Conservation (phyloP, 352 stramenopile species). For the Globisporangium abappressorium region DNA sequence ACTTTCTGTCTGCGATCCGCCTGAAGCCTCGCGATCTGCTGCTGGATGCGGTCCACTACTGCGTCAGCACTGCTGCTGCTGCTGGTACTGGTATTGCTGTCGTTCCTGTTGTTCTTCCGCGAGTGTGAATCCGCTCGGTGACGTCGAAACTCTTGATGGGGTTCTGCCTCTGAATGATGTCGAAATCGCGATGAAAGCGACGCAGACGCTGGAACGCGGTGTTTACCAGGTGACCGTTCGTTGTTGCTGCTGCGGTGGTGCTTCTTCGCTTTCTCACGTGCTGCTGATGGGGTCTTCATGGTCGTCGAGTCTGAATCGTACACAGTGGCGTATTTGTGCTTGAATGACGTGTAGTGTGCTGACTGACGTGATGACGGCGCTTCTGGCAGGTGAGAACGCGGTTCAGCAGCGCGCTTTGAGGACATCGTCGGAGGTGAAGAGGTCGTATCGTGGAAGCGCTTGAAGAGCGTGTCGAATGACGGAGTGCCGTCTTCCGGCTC, state of each 20-base stretch:
- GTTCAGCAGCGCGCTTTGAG: neutral
- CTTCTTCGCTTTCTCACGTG: too few species aligned
- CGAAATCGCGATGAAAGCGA: too few species aligned
- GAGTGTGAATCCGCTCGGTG: neutral
- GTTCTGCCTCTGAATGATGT: too few species aligned
- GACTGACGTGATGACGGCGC: neutral
- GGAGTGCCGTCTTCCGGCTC: neutral
- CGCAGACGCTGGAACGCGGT: too few species aligned
- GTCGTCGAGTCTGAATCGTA: too few species aligned
- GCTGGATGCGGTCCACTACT: neutral
- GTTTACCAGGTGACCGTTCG: too few species aligned
- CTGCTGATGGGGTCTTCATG: too few species aligned
- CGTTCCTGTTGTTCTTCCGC: neutral
- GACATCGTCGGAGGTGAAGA: neutral
- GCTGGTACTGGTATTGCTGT: too few species aligned
- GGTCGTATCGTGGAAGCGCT: neutral
- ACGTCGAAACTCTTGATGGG: too few species aligned
- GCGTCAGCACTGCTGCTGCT: neutral
- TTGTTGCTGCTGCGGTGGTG: too few species aligned
- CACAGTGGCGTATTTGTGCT: too few species aligned
- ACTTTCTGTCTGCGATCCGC: slow-evolving; percentile 31
- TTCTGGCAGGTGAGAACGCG: neutral
- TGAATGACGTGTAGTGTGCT: neutral
- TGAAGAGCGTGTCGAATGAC: neutral
- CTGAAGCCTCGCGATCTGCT: slow-evolving; percentile 34